Base-by-base conservation (phyloP, 805 yeast genomes). In the Monosporozyma unispora region DNA sequence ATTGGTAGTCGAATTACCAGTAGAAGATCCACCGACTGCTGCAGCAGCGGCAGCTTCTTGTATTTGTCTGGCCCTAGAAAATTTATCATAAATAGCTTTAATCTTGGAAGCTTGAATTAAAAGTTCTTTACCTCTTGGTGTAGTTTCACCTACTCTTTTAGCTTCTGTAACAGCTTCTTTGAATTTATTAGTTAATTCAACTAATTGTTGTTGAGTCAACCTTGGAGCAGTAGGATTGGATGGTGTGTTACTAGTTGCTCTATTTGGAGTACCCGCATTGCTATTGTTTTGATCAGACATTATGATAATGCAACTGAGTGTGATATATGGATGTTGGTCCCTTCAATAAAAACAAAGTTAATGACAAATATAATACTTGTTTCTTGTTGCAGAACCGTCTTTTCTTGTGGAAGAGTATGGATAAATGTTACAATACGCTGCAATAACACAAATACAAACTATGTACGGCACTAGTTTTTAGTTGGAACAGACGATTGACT, bases 61-160 rank as follows among this genome's bases (percentile, higher is more conserved):
- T 53, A 59, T 59, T 52, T 56, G 69, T 50, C 60, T 58, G 49
- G 55, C 68, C 57, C 57, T 75, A 73, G 53, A 77, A 57, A 77
- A 79, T 49, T 76, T 77, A 46, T 81, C 69, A 58, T 84, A 70
- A 31, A 83, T 71, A 43, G 77, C 77, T 61, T 79, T 82, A 54
- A 84, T 79, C 48, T 75, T 76, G 42, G 82, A 80, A 3, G 87
- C 88, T 53, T 77, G 79, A 52, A 72, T 72, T 56, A 78, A 66
- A 56, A 82, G 83, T 53, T 79, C 81, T 56, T 78, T 77, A 18
- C 87, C 88, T 50, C 72, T 79, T 0, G 77, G 80, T 0, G 82
- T 74, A 23, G 75, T 78, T 31, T 72, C 72, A 2, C 87, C 87
- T 0, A 82, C 75, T 16, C 75, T 75, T 56, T 77, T 79, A 1